Base-by-base conservation (phyloP, 1,284 basidiomycete genomes). In the Rhodotorula mucilaginosa region DNA sequence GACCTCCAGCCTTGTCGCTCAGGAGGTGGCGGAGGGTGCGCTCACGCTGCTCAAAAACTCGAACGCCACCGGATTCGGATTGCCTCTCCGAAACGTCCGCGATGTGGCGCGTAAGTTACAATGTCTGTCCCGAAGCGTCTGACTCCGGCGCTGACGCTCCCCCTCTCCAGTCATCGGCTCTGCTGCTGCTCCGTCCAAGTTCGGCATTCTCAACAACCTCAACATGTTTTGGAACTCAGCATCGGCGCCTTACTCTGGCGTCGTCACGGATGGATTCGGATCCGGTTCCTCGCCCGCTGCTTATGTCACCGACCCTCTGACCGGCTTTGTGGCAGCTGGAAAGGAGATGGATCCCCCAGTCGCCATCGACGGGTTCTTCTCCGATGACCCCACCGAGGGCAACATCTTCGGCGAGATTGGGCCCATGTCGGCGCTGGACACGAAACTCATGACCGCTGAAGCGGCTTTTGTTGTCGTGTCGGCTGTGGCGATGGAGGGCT, bases 41-140 rank as follows among this genome's bases (percentile, higher is more conserved):
- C 89, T 87, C 2, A 87, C 92, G 16, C 82, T 93, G n/a, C 84
- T 92, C 64, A 92, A 92, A 83, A 92, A 92, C 79, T 51, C 61
- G 49, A 56, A 44, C 23, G 46, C 39, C 13, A 18, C 52, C 34
- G 13, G 10, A 2, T 83, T 84, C 4, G 81, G 83, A 2, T 82
- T 92, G 1, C 90, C 90, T 3, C 82, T 93, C 23, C 82, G 81
- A 2, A 82, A 72, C 83, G 82, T 6, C 10, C 69, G 57, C 21
- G 64, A 65, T 49, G 21, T 69, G 44, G 44, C 66, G 23, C 49
- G 54, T 64, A 19, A 12, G 63, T 49, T 18, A 48, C 5, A 12
- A 31, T 48, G 46, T 39, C 39, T n/a, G 29, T 49, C 63, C n/a
- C 34, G 19, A n/a, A 2, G 7, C 49, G 8, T 19, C n/a, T n/a